Evolutionary conservation across 768 basidiomycete genomes (phyloP), one percentile per base, ranked within the genome.

Genomic region (Russula lepida): DNA sequence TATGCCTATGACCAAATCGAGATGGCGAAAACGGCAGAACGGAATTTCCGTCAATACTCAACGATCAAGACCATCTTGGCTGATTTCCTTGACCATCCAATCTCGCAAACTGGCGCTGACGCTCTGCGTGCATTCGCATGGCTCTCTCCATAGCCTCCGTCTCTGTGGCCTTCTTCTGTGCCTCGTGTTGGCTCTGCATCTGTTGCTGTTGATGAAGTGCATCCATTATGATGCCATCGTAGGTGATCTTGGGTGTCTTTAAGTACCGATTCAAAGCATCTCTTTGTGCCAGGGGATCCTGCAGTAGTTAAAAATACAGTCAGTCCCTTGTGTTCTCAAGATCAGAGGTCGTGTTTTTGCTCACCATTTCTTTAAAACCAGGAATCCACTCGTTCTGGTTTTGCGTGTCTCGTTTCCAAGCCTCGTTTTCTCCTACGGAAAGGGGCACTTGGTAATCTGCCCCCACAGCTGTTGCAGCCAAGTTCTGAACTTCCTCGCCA

Each of bases 331-430:
- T 2, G 30, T 35, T 17, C 21, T 33, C 9, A 27, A 19, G 21
- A n/a, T 32, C 30, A 4, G 30, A 23, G 1, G 13, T 23, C 13
- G 13, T 13, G 49, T n/a, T 21, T 43, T 39, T 30, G 46, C 62
- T 58, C 37, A 63, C 62, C 62, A 47, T 63, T 19, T 21, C 12
- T n/a, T n/a, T 32, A 39, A 63, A 63, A 23, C 57, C 57, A 6
- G 62, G 62, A 25, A 63, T 54, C 56, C 56, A 58, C 23, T 49
- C 62, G 30, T 54, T 57, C 17, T 58, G 51, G 30, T 41, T 57
- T 21, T 58, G 56, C 2, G 44, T 23, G 19, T 62, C 62, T 54
- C 58, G 56, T 13, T 37, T 19, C 52, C 62, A 35, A 17, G 30
- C 2, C 37, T 62, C 56, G 30, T 15, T 35, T 28, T 58, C 56